Evolutionary conservation across 345 rosid genomes (phyloP), one percentile per base, ranked within the genome.

Genomic region (Eutrema japonicum): DNA sequence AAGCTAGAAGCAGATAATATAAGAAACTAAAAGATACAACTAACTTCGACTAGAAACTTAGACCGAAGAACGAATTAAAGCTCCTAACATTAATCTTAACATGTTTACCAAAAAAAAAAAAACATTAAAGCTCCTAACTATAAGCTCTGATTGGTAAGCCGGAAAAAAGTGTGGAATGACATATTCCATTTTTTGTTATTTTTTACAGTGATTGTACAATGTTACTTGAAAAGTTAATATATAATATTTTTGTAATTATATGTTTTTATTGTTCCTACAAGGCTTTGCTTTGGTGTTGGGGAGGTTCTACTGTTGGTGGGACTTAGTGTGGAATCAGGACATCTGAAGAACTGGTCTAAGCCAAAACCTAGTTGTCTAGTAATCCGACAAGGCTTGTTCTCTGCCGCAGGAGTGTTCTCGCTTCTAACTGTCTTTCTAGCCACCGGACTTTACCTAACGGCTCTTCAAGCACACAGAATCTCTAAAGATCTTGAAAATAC

Each of bases 271-370:
- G 14, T 9, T 12, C 37, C 26, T 46, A 16, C 10, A 68, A 89
- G 99, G 97, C 16, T 84, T 51, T 88, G 92, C 50, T 94, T 94
- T 77, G 88, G 92, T 0, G 87, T 89, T 64, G 93, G 76, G 22
- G 96, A 95, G 69, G 86, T 89, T 50, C 81, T 95, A 61, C 16
- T 95, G 66, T 55, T 92, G 68, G 83, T 92, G 13, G 98, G 92
- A 49, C 70, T 92, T 6, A 88, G 94, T 60, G 88, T 95, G 30
- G 99, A 95, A 81, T 92, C 99, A 33, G 96, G 97, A 4, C 99
- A 95, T 83, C 66, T 90, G 29, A 92, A 68, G 61, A 82, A 85
- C 43, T 95, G 99, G 98, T 79, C 85, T 2, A 82, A 53, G n/a
- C 97, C 94, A 48, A 88, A 85, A 68, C 75, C 88, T 41, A 82